Base-by-base conservation (phyloP, 106 monocot genomes). In the Acanthochlamys bracteata region DNA sequence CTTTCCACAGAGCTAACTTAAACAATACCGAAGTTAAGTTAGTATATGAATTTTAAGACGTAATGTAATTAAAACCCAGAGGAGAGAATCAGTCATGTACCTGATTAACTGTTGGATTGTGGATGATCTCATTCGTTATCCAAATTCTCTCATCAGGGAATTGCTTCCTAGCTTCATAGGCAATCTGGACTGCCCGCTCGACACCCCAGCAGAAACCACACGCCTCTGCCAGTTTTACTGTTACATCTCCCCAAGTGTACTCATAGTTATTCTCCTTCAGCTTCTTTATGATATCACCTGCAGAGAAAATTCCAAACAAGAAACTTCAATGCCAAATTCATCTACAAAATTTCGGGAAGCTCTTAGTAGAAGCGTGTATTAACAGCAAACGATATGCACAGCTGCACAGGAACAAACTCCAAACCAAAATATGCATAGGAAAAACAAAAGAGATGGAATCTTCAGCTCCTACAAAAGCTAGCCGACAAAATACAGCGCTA, bases 181-280 rank as follows among this genome's bases (percentile, higher is more conserved):
- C 95, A 20, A 96, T 90, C 82, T 96, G 95, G 16, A 96, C 95
- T 0, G 95, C 95, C 23, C 95, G 67, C 64, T 96, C 95, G 12
- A 96, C 95, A 26, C 95, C 95, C 95, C 95, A 96, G 75, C 95
- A 96, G 81, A 96, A 96, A n/a, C 95, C 95, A 56, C 73, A 90
- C 1, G 95, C 56, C 75, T 87, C 95, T 46, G 95, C 95, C 55
- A 96, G 77, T 53, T 90, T 96, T 68, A 96, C 90, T 24, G 87
- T 96, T 53, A 96, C 95, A 55, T 79, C 52, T 1, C 90, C 95
- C 90, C 90, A 96, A 9, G 86, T 96, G 69, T 96, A 90, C 71
- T 75, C 80, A 58, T 75, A 69, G 53, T 78, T 78, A 71, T 96
- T 96, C 62, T 96, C 90, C 84, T 85, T 96, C 46, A 96, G 74